Evolutionary conservation across 768 basidiomycete genomes (phyloP).

Genomic region (Suillus luteus): DNA sequence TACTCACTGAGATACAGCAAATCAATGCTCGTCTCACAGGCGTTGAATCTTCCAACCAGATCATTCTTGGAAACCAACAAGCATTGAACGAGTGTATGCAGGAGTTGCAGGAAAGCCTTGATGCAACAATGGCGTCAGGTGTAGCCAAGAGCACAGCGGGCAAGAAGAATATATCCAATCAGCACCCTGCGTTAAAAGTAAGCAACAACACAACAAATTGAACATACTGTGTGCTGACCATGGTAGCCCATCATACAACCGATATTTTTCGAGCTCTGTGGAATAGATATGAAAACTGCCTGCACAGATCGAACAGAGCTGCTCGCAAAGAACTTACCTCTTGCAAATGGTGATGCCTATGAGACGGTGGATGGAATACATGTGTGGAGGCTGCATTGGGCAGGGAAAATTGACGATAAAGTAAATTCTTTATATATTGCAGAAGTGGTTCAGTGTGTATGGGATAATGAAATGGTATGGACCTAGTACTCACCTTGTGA

Average conservation of each 20-base stretch:
- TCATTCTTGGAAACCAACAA: too few species aligned
- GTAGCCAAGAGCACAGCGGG: neutral
- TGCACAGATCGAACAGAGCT: neutral
- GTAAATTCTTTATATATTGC: neutral
- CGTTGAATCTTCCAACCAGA: too few species aligned
- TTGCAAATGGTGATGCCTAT: neutral
- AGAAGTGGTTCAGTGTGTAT: neutral
- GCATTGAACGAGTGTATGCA: too few species aligned
- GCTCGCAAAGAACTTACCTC: neutral
- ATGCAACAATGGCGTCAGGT: too few species aligned
- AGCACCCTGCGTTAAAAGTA: slow-evolving; percentile 6
- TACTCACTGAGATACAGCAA: too few species aligned
- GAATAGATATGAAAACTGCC: neutral
- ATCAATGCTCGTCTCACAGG: too few species aligned
- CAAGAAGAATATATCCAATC: slow-evolving; percentile 1
- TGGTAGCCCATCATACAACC: neutral
- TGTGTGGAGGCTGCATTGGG: neutral
- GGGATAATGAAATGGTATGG: slow-evolving; percentile 8
- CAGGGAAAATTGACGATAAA: neutral
- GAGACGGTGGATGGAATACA: neutral
- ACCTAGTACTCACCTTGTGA: neutral
- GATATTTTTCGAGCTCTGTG: neutral
- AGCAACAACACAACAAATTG: too few species aligned
- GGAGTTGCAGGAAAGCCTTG: too few species aligned
- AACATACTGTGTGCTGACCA: neutral